Base-by-base conservation (phyloP, 768 basidiomycete species). In the Podaxis mareebaensis region DNA sequence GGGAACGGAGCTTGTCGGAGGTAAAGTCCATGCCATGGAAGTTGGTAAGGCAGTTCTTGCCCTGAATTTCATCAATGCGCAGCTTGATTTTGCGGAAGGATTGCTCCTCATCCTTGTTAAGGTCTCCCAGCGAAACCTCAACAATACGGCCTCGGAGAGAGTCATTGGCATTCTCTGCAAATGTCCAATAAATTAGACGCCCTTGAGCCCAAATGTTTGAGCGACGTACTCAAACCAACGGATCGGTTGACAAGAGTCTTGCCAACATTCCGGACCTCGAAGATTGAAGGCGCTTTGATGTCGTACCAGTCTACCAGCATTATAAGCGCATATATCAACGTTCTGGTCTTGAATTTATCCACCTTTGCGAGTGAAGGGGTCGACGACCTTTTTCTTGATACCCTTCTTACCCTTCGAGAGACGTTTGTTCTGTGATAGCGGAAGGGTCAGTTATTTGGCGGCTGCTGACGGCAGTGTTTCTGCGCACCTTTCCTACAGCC, bases 21-120 rank as follows among this genome's bases (percentile, higher is more conserved):
- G 97, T 99, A 83, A 99, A 98, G 83, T 96, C 94, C 96, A 99
- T 99, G 77, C 97, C 97, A 79, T 96, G 92, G 93, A 99, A 99
- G 81, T 96, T 96, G 77, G 97, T 99, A 61, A 99, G 86, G 85
- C 95, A 97, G 85, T 95, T 97, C 85, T 96, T 96, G 82, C 97
- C 97, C 81, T 97, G 91, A 64, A 94, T 84, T 73, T 95, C 93
- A 75, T 98, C 96, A 73, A 99, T 86, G 74, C 95, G 93, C 77
- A 99, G 89, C 83, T 96, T 95, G 77, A 99, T 96, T 87, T 99
- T 99, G 75, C 97, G 90, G 93, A 96, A 99, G 61, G 94, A 89
- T 75, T 98, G 95, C 75, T 99, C 97, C 83, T 99, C 97, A 74
- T 99, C 97, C 83, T 97, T 97, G 88, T 95, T 96, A 65, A 99